Evolutionary conservation across 2,329 filamentous ascomycete genomes (phyloP).

Genomic region (Apiospora pterosperma): DNA sequence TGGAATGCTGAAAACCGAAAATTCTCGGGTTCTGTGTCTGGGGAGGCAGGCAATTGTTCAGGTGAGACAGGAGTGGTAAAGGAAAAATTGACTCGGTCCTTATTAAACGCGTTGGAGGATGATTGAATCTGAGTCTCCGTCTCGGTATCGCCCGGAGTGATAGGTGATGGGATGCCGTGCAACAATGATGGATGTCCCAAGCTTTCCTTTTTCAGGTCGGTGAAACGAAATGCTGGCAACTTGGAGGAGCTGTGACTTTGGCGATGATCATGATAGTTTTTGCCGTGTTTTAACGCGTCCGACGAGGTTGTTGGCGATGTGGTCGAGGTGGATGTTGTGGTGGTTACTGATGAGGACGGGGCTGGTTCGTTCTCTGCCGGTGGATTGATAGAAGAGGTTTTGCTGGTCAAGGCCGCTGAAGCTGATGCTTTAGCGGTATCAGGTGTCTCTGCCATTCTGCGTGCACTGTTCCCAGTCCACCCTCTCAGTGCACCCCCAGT

Average conservation of each 20-base stretch:
- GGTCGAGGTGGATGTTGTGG: conserved; percentile 9
- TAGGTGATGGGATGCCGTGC: conserved; percentile 36
- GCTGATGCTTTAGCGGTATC: conserved; percentile 1
- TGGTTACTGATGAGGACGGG: background rate
- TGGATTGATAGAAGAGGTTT: background rate
- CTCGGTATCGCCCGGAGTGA: conserved; percentile 30
- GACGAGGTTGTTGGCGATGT: conserved; percentile 3
- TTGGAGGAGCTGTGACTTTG: conserved; percentile 54
- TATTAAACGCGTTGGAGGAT: conserved; percentile 21
- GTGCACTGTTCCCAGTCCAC: background rate
- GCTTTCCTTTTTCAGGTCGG: conserved; percentile 40
- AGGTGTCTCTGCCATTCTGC: conserved; percentile 4
- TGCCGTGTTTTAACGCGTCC: conserved; percentile 10
- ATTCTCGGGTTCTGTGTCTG: conserved; percentile 23
- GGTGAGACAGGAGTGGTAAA: conserved; percentile 9
- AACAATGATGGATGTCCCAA: conserved; percentile 31
- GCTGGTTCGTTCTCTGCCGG: background rate
- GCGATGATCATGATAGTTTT: conserved; percentile 42
- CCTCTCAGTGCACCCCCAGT: background rate
- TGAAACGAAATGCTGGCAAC: conserved; percentile 52
- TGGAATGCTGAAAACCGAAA: conserved; percentile 37
- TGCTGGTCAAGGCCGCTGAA: background rate
- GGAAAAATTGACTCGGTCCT: conserved; percentile 15
- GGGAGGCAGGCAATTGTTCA: conserved; percentile 24
- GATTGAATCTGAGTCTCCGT: conserved; percentile 17